These are phyloP conservation scores for Globisporangium polare DNA, from an alignment of 352 stramenopile species.

Conservation along the genomic window DNA sequence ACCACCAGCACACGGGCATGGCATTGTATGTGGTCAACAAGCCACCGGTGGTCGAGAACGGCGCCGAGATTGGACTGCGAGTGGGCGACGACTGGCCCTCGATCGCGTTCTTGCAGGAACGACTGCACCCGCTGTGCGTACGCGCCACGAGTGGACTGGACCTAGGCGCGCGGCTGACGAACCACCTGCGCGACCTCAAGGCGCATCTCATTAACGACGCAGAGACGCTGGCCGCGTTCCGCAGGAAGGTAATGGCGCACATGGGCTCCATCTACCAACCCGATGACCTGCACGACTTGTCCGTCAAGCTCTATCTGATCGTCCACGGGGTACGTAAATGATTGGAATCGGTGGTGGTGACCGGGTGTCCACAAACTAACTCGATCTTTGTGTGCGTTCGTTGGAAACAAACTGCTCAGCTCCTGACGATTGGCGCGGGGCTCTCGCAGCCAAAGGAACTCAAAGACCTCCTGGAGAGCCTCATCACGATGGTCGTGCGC, in stretches of 20 bases:
- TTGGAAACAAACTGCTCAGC: slow-evolving; percentile 10
- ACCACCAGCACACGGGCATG: not conserved
- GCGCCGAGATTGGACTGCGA: slow-evolving; percentile 39
- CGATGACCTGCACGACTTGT: slow-evolving; percentile 24
- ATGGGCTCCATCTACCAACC: slow-evolving; percentile 21
- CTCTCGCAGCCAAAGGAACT: slow-evolving; percentile 76
- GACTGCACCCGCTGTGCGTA: slow-evolving; percentile 46
- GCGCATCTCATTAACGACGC: slow-evolving; percentile 72
- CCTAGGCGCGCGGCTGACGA: slow-evolving; percentile 55
- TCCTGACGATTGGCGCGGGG: slow-evolving; percentile 68
- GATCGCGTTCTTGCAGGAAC: slow-evolving; percentile 49
- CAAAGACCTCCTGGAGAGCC: slow-evolving; percentile 62
- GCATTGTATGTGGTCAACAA: not conserved
- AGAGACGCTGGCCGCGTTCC: slow-evolving; percentile 51
- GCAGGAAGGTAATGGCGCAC: slow-evolving; percentile 34
- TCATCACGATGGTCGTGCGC: slow-evolving; percentile 51
- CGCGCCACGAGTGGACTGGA: slow-evolving; percentile 57
- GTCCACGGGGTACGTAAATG: slow-evolving; percentile 38
- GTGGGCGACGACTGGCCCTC: slow-evolving; percentile 39
- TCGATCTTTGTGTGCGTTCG: not conserved
- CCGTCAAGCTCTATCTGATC: slow-evolving; percentile 58
- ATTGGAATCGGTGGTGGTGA: not conserved
- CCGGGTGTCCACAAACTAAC: not conserved
- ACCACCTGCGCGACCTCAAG: slow-evolving; percentile 69
- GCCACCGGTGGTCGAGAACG: slow-evolving; percentile 39